These are phyloP conservation scores for Arachnomyces sp. DNA, from an alignment of 2,329 filamentous ascomycete species.

Conservation along the genomic window DNA sequence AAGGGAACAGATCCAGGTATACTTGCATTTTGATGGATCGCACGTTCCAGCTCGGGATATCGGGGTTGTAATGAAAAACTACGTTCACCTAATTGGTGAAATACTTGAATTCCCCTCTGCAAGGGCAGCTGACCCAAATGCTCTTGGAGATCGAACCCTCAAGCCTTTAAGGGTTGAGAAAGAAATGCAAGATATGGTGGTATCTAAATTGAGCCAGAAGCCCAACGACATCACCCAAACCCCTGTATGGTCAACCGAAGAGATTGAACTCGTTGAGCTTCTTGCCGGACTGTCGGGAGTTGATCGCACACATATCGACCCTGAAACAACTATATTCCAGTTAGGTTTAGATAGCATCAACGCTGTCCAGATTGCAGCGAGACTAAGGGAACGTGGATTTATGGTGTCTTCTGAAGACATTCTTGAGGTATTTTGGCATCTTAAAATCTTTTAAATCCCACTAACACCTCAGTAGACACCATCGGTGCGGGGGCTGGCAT, in stretches of 20 bases:
- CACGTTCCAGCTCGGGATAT: conserved; percentile 17
- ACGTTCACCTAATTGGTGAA: conserved; percentile 27
- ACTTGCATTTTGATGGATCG: conserved; percentile 53
- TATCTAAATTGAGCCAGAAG: conserved; percentile 5
- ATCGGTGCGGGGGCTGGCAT: conserved; percentile 28
- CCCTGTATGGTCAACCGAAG: conserved; percentile 43
- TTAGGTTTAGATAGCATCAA: conserved; percentile 91
- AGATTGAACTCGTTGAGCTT: conserved; percentile 48
- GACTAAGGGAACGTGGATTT: conserved; percentile 54
- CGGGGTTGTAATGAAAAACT: conserved; percentile 20
- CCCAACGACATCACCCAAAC: neutral
- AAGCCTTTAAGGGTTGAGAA: conserved; percentile 5
- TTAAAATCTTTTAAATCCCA: neutral
- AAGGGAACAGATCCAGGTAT: conserved; percentile 49
- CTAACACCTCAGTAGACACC: conserved; percentile 25
- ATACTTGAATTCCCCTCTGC: conserved; percentile 25
- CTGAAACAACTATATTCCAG: conserved; percentile 68
- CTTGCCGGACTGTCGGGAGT: conserved; percentile 54
- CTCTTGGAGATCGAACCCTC: conserved; percentile 16
- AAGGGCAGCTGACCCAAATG: conserved; percentile 21
- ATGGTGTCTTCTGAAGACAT: conserved; percentile 63
- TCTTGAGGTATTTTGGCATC: conserved; percentile 46
- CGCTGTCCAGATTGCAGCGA: conserved; percentile 65
- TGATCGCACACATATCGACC: conserved; percentile 44
- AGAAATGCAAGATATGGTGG: neutral